phyloP scores from a whole-genome alignment of 352 stramenopile genomes.

The Pythium scleroteichum region DNA sequence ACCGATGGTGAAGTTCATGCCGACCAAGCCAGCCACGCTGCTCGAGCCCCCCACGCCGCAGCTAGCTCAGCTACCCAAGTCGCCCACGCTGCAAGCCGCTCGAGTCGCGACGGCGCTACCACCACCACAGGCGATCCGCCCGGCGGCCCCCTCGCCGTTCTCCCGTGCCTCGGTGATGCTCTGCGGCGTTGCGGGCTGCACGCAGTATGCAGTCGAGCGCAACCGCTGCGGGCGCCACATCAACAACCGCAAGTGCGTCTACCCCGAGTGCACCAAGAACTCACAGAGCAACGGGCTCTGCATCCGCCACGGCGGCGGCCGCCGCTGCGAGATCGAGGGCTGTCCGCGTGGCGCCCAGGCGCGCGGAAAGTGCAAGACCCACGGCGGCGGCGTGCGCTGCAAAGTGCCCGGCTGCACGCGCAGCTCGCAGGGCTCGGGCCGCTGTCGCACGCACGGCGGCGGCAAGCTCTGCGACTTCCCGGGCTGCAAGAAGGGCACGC shows the following conservation, averaged over 20 bases:
- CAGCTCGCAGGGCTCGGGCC: constrained; percentile 41
- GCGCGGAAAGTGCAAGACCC: constrained; percentile 46
- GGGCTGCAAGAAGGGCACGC: constrained; percentile 54
- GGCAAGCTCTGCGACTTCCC: constrained; percentile 48
- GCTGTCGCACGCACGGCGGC: constrained; percentile 57
- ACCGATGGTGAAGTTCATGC: no score
- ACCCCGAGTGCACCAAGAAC: constrained; percentile 37
- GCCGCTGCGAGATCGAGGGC: constrained; percentile 41
- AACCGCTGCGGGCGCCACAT: constrained; percentile 11
- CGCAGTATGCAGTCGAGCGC: not conserved
- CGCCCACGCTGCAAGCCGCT: not conserved
- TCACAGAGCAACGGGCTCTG: constrained; percentile 39
- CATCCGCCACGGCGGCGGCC: constrained; percentile 35
- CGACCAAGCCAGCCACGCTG: constrained; percentile 6
- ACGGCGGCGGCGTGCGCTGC: constrained; percentile 50
- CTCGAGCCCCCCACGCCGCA: not conserved
- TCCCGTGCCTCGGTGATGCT: not conserved
- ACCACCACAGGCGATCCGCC: no score
- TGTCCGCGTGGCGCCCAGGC: constrained; percentile 47
- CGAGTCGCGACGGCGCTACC: not conserved
- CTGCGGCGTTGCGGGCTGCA: constrained; percentile 12
- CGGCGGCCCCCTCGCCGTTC: no score
- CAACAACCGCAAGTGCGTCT: constrained; percentile 22
- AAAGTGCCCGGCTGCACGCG: constrained; percentile 41
- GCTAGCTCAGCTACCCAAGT: not conserved